Evolutionary conservation across 108 stramenopile species (phyloP).

Genomic region (Skeletonema potamos): DNA sequence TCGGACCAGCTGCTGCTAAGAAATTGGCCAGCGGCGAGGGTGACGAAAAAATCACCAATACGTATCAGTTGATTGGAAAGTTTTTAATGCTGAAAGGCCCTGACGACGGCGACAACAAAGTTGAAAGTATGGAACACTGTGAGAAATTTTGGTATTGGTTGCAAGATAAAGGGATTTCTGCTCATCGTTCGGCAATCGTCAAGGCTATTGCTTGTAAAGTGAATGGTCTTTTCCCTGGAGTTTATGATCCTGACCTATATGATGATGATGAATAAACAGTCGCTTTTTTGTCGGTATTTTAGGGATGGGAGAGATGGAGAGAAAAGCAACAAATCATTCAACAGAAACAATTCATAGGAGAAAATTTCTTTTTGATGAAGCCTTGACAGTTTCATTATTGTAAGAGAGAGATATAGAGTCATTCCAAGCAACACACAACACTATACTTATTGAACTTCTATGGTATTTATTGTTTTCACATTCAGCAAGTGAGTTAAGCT

Average conservation of each 20-base stretch:
- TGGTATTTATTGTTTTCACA: no score
- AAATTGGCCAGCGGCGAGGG: conserved; percentile 60
- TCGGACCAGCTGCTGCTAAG: conserved; percentile 82
- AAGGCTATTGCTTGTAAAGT: conserved; percentile 90
- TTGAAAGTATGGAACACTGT: conserved; percentile 88
- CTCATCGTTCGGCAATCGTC: conserved; percentile 93
- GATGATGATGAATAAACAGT: conserved; percentile 58
- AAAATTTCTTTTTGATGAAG: neutral
- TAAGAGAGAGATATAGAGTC: neutral
- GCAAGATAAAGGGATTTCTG: conserved; percentile 79
- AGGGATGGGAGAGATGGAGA: neutral
- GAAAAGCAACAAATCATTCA: neutral
- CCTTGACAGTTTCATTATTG: neutral
- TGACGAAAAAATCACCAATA: conserved; percentile 77
- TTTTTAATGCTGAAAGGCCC: conserved; percentile 94
- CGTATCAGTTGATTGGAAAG: conserved; percentile 83
- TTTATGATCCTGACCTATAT: conserved; percentile 84
- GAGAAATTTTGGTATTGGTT: conserved; percentile 95
- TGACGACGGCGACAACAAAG: conserved; percentile 65
- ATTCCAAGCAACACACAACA: neutral
- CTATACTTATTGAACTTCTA: no score
- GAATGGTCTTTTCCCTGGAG: conserved; percentile 84
- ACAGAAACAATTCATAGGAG: neutral
- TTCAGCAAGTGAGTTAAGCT: no score
- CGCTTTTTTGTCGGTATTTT: neutral